Base-by-base conservation (phyloP, 345 rosid genomes). In the Hypericum androsaemum region DNA sequence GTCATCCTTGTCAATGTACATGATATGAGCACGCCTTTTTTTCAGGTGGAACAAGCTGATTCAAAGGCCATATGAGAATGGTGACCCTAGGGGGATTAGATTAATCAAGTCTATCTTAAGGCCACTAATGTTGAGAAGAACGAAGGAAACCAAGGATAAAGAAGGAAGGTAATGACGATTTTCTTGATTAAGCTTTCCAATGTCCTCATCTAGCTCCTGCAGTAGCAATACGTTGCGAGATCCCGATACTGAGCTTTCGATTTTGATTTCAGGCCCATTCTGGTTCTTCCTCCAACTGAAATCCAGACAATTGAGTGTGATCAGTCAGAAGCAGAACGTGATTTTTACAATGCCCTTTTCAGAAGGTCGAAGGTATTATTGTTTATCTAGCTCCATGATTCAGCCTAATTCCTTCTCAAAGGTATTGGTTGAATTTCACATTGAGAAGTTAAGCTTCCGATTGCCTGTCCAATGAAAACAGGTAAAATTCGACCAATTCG, bases 41-140 rank as follows among this genome's bases (percentile, higher is more conserved):
- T 39, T 28, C 54, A 83, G 83, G 88, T 84, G 94, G 88, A 71
- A 44, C 58, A 74, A 75, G 60, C 66, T 73, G 73, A 81, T 84
- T 38, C 83, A 84, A 17, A 75, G 63, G 62, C 85, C 85, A 44
- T 79, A 79, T 52, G 88, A 84, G 22, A 76, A 71, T 67, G 92
- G 88, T n/a, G 82, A 84, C 61, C 71, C 66, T 50, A 62, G 78
- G 64, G 92, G 81, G 52, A 37, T 77, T 41, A 77, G 64, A 60
- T 63, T 75, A 54, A 72, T 80, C 56, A 81, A 79, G 55, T 75
- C 87, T 41, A 80, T 84, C 46, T 66, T 81, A 59, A 67, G 81
- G 72, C 77, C 84, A 57, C 62, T 81, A 54, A 84, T 81, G 88
- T 64, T 78, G 63, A 67, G 92, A 60, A 80, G 88, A 69, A 78